Percentiles rank a stretch among this genome's conserved stretches.
phyloP scores from a whole-genome alignment of 495 filamentous ascomycete genomes.

The Tuber aestivum region DNA sequence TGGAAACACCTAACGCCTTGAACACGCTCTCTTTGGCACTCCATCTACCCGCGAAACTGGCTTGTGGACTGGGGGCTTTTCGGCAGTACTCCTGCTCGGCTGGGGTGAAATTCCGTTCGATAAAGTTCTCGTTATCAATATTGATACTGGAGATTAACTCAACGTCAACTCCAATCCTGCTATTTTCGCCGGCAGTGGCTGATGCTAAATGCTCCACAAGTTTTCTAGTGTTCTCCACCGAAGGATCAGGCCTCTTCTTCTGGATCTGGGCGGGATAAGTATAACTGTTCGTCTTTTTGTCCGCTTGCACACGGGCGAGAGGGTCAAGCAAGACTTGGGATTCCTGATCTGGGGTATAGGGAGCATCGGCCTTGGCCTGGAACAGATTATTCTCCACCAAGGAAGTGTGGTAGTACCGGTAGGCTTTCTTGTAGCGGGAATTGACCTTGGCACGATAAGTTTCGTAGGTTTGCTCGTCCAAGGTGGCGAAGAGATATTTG shows the following conservation, averaged over 20 bases:
- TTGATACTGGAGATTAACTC: constrained; percentile 79
- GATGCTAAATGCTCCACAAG: constrained; percentile 74
- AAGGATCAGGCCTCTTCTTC: constrained; percentile 53
- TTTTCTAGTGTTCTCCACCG: constrained; percentile 59
- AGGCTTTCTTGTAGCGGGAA: constrained; percentile 92
- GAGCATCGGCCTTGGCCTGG: constrained; percentile 83
- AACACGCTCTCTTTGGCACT: constrained; percentile 98
- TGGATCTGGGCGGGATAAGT: constrained; percentile 61
- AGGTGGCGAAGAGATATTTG: constrained; percentile 89
- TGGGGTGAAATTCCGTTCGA: constrained; percentile 88
- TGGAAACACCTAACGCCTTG: constrained; percentile 85
- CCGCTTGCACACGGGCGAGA: constrained; percentile 72
- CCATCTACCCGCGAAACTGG: constrained; percentile 89
- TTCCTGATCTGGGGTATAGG: constrained; percentile 83
- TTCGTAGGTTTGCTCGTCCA: constrained; percentile 75
- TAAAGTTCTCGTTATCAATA: constrained; percentile 85
- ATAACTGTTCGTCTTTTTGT: constrained; percentile 75
- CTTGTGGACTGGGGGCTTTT: constrained; percentile 67
- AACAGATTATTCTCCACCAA: constrained; percentile 96
- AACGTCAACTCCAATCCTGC: constrained; percentile 86
- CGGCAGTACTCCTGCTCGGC: constrained; percentile 78
- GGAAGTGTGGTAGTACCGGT: constrained; percentile 95
- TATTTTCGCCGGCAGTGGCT: constrained; percentile 61
- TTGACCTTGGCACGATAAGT: constrained; percentile 82
- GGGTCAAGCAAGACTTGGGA: constrained; percentile 88